phyloP scores from a whole-genome alignment of 2,329 filamentous ascomycete species.

The Phoma sp. region DNA sequence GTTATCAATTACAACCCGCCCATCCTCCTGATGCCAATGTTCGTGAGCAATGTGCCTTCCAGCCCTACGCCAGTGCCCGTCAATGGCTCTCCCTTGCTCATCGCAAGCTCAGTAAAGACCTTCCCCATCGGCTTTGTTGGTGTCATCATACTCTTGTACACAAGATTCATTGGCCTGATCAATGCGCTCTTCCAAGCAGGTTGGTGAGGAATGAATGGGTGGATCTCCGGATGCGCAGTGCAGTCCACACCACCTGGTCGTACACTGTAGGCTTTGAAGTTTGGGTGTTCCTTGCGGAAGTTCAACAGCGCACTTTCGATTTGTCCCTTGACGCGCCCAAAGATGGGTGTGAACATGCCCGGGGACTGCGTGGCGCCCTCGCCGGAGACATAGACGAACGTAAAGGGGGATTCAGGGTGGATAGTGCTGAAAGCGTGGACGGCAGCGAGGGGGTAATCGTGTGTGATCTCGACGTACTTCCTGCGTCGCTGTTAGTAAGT shows the following conservation, averaged over 20 bases:
- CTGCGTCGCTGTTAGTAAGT: conserved; percentile 39
- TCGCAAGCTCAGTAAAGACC: conserved; percentile 58
- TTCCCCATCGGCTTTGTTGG: conserved; percentile 59
- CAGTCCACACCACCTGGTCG: conserved; percentile 68
- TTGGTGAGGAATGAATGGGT: conserved; percentile 43
- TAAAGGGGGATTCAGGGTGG: conserved; percentile 62
- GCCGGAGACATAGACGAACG: conserved; percentile 76
- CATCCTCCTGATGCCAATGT: conserved; percentile 52
- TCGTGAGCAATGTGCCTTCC: conserved; percentile 50
- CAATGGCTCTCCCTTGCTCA: conserved; percentile 55
- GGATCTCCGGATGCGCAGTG: conserved; percentile 50
- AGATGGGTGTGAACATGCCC: conserved; percentile 63
- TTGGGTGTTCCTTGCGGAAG: conserved; percentile 55
- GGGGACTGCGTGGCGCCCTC: conserved; percentile 66
- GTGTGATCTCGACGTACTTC: conserved; percentile 73
- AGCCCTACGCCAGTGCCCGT: conserved; percentile 48
- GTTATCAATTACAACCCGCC: conserved; percentile 32
- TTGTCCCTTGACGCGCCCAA: conserved; percentile 71
- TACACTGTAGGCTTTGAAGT: conserved; percentile 63
- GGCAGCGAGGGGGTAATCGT: conserved; percentile 69
- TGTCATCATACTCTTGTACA: conserved; percentile 47
- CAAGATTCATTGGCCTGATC: conserved; percentile 29
- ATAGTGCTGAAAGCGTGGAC: conserved; percentile 66
- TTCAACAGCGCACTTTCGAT: conserved; percentile 67
- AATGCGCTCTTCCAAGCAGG: conserved; percentile 29